Evolutionary conservation across 1,284 basidiomycete species (phyloP).

Genomic region (Neolentinus lepideus): DNA sequence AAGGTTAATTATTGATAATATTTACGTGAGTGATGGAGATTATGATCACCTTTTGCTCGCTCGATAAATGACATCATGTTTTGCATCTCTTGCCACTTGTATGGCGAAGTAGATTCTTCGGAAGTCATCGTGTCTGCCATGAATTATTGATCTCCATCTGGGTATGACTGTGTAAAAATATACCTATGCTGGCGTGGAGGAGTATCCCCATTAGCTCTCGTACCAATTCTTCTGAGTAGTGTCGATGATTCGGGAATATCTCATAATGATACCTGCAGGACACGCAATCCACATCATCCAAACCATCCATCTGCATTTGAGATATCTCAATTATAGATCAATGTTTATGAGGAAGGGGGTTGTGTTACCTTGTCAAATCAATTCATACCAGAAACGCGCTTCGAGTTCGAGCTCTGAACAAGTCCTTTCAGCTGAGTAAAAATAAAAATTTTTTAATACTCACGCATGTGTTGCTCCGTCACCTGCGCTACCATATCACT

Average conservation of each 20-base stretch:
- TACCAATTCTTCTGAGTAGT: not conserved
- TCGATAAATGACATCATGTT: not conserved
- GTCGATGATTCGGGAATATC: not conserved
- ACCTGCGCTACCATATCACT: not conserved
- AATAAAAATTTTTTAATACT: too few relatives aligned
- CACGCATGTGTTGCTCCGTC: not conserved
- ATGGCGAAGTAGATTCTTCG: not conserved
- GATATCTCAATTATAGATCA: conserved; percentile 2
- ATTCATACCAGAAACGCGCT: conserved; percentile 44
- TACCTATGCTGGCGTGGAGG: not conserved
- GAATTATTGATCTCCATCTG: not conserved
- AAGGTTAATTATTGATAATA: too few relatives aligned
- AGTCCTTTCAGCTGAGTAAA: not conserved
- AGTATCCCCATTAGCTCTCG: not conserved
- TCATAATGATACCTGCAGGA: not conserved
- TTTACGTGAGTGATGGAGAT: too few relatives aligned
- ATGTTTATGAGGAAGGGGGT: not conserved
- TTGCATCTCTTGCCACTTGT: not conserved
- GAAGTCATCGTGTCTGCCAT: not conserved
- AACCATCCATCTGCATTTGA: conserved; percentile 12
- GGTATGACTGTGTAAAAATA: not conserved
- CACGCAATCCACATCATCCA: too few relatives aligned
- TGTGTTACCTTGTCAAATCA: not conserved
- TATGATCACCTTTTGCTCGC: not conserved
- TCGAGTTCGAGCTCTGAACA: conserved; percentile 38